Evolutionary conservation across 129 eudicot genomes (phyloP), one percentile per base, ranked within the genome.

Genomic region (Chrysanthemum makinoi): DNA sequence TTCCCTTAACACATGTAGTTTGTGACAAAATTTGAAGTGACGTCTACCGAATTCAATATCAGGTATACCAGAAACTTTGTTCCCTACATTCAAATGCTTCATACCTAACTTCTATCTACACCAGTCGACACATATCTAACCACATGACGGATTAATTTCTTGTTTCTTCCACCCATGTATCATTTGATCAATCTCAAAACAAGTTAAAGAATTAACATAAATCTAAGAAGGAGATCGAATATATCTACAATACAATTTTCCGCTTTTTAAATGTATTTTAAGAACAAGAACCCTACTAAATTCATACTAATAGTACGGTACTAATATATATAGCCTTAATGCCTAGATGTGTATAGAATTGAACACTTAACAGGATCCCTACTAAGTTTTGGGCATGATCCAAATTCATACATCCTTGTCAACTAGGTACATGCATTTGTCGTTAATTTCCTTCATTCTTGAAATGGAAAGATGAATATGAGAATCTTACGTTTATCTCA

Each of bases 41-140:
- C 88, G 69, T 62, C 59, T 83, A 70, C 90, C 59, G 77, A 83
- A 68, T 56, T 5, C 22, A 62, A 76, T 69, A 78, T 65, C 82
- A 80, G 86, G 80, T 83, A 83, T 88, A 85, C 90, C 88, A 73
- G 79, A 88, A 78, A 72, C 70, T 66, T 83, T 85, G 95, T 81
- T 85, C 88, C 87, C 88, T 75, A 62, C 81, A 75, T 74, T 77
- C 67, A 70, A 62, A 69, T 70, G 63, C 79, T 76, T 72, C 67
- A 75, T 77, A 63, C 87, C 88, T 74, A 80, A 81, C 81, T 77
- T 69, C 75, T 66, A 9, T 1, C 2, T 78, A 78, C 82, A 76
- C 70, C 5, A 63, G 46, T 64, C 80, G 87, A 77, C 80, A 72
- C 70, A 72, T 81, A 66, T 76, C 85, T 72, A 77, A 65, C 54